Base-by-base conservation (phyloP, 768 basidiomycete genomes). In the Agaricus sinodeliciosus region DNA sequence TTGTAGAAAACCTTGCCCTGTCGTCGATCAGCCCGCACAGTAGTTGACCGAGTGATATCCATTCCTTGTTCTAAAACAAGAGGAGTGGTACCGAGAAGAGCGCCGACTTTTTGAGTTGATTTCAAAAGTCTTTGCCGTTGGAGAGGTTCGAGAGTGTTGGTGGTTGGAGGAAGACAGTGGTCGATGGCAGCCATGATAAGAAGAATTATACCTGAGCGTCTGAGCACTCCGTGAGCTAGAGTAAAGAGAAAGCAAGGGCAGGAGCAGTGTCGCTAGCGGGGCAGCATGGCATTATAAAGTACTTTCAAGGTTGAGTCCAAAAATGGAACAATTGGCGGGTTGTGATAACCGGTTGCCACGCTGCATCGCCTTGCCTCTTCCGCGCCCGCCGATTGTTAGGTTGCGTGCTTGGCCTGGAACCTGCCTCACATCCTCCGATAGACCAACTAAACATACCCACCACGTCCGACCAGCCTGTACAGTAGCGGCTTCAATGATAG, bases 41-140 rank as follows among this genome's bases (percentile, higher is more conserved):
- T 48, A 3, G 59, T 55, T 16, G 59, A 54, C 31, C 31, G 50
- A 18, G 49, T 49, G 22, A 15, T 16, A 6, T 18, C 13, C 19
- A 28, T 3, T 5, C 26, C 39, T 18, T 48, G 13, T 25, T 72
- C 71, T 28, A 75, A 43, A 51, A 73, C 58, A 28, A 65, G 60
- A 0, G 74, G 73, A 0, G 71, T 70, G 6, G 69, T 62, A 1
- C 84, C 82, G 3, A 84, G 67, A 3, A 85, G 61, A 13, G 76
- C 72, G 9, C 72, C 72, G 25, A 85, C 72, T 63, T 84, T 85
- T 56, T 74, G 72, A 9, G 79, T 77, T 0, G 81, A 78, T 41
- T 78, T 78, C 39, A 83, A 66, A n/a, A 84, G 74, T 39, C 76
- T 77, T 3, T 70, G 58, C 4, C 81, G 77, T 37, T 82, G 72